Evolutionary conservation across 805 yeast species (phyloP).

Genomic region (Teunomyces tritomae): DNA sequence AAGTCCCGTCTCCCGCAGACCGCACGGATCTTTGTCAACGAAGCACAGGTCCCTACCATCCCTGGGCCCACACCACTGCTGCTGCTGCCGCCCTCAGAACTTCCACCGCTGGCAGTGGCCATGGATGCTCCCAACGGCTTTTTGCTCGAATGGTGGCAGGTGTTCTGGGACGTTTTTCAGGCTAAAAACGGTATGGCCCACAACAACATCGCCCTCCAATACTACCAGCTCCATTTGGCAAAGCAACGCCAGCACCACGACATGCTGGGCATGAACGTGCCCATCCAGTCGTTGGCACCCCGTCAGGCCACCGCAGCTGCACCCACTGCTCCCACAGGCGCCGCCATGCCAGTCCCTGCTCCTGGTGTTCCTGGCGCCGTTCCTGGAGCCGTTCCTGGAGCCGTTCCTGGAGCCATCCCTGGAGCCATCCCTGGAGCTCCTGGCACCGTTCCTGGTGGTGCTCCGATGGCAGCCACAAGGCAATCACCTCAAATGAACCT

Average conservation of each 20-base stretch:
- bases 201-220: constrained; percentile 57
- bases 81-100: constrained; percentile 13
- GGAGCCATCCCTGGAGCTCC: neutral
- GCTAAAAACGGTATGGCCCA: constrained; percentile 62
- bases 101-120: constrained; percentile 32
- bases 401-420: neutral
- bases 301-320: neutral
- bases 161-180: constrained; percentile 90
- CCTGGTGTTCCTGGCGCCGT: constrained; percentile 1
- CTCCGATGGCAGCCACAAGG: neutral
- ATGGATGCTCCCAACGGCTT: constrained; percentile 88
- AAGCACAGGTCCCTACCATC: constrained; percentile 61
- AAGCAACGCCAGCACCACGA: constrained; percentile 61
- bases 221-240: constrained; percentile 60
- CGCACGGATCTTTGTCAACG: constrained; percentile 70
- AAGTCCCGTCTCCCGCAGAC: constrained; percentile 71
- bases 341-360: neutral
- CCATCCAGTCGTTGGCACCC: constrained; percentile 10
- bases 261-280: constrained; percentile 38
- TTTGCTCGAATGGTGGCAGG: constrained; percentile 92
- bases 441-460: constrained; percentile 1
- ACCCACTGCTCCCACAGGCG: neutral
- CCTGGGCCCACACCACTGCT: constrained; percentile 21
- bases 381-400: neutral
- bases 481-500: constrained; percentile 7